These are phyloP conservation scores for Mycena capillaripes DNA, from an alignment of 768 basidiomycete genomes.

Conservation along the genomic window DNA sequence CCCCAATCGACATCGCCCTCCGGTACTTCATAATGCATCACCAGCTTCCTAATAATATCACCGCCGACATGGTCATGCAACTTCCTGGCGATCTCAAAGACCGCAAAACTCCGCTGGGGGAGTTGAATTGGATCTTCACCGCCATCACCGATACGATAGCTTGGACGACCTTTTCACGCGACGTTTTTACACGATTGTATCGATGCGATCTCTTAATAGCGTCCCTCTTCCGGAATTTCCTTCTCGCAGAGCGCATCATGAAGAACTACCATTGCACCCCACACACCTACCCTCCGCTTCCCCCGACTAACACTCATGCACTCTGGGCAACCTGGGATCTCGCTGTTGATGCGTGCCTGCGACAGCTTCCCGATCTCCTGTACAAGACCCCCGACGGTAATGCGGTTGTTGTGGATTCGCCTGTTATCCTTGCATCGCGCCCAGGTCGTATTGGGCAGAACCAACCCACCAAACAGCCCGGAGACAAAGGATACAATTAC, in stretches of 20 bases:
- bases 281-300: conserved; percentile 91
- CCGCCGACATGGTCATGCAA: conserved; percentile 92
- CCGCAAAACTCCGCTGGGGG: conserved; percentile 94
- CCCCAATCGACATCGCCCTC: conserved; percentile 97
- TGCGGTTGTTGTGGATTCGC: conserved; percentile 39
- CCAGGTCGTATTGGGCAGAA: conserved; percentile 59
- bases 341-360: conserved; percentile 93
- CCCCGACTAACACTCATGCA: conserved; percentile 96
- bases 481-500: conserved; percentile 76
- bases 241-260: conserved; percentile 98
- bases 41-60: conserved; percentile 83
- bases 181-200: conserved; percentile 94
- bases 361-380: conserved; percentile 92
- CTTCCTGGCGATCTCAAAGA: conserved; percentile 98
- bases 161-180: conserved; percentile 96
- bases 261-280: conserved; percentile 98
- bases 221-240: conserved; percentile 96
- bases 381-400: conserved; percentile 51
- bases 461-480: conserved; percentile 42
- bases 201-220: conserved; percentile 96
- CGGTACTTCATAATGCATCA: conserved; percentile 95
- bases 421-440: conserved; percentile 42
- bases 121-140: conserved; percentile 99
- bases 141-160: conserved; percentile 99
- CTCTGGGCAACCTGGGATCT: conserved; percentile 99